A percentile compares a stretch with the other conserved stretches of the same genome.
Conservation (phyloP, 805 yeast genomes). For the Debaryomyces tyrocola region DNA sequence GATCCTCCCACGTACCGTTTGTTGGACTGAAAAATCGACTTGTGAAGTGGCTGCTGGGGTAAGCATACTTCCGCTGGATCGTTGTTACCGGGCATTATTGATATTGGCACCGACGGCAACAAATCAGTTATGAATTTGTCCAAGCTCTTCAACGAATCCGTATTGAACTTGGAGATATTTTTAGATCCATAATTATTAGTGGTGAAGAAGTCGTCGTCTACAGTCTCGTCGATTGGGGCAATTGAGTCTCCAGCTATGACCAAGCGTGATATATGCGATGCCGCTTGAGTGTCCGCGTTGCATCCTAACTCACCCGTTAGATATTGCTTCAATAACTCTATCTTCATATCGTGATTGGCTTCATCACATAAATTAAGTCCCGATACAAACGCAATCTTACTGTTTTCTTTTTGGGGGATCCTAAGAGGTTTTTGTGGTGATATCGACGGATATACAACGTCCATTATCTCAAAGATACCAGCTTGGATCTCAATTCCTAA, state of each 20-base stretch:
- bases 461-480: slow-evolving; percentile 83
- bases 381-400: slow-evolving; percentile 69
- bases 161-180: slow-evolving; percentile 51
- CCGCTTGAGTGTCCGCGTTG: slow-evolving; percentile 19
- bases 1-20: slow-evolving; percentile 41
- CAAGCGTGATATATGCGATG: slow-evolving; percentile 45
- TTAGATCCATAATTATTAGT: slow-evolving; percentile 51
- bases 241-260: slow-evolving; percentile 77
- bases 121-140: slow-evolving; percentile 61
- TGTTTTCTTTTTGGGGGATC: slow-evolving; percentile 15
- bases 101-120: slow-evolving; percentile 61
- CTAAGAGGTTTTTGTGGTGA: slow-evolving; percentile 52
- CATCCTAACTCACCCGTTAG: slow-evolving; percentile 67
- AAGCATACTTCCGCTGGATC: slow-evolving; percentile 85
- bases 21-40: slow-evolving; percentile 59
- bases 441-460: slow-evolving; percentile 67
- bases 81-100: slow-evolving; percentile 77
- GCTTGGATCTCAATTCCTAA: slow-evolving; percentile 82
- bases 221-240: slow-evolving; percentile 24
- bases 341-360: slow-evolving; percentile 40
- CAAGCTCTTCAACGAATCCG: slow-evolving; percentile 50
- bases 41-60: slow-evolving; percentile 91
- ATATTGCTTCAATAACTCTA: slow-evolving; percentile 66
- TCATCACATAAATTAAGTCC: slow-evolving; percentile 64
- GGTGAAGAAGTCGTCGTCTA: slow-evolving; percentile 29